These are phyloP conservation scores for Solanum megistacrolobum DNA, from an alignment of 257 asterid species.

Conservation along the genomic window DNA sequence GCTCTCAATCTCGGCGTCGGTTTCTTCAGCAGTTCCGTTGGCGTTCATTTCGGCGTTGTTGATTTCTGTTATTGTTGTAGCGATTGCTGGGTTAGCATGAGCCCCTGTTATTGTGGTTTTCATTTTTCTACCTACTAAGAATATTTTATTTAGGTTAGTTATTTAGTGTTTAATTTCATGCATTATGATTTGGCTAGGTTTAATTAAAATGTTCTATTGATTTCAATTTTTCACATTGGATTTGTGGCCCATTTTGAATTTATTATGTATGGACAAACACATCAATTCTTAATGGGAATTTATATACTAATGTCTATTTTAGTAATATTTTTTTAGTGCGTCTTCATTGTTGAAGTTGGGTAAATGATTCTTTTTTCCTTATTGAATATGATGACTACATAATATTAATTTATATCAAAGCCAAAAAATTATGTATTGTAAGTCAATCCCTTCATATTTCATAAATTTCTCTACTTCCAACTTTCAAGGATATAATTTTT, in stretches of 20 bases:
- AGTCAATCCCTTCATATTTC: background rate
- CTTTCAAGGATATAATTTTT: background rate
- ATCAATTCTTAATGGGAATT: background rate
- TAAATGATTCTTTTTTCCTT: background rate
- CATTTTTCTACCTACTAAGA: background rate
- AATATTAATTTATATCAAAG: background rate
- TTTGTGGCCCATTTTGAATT: background rate
- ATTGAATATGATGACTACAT: background rate
- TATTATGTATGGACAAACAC: background rate
- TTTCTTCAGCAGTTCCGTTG: background rate
- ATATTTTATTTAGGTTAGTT: background rate
- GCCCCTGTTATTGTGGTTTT: background rate
- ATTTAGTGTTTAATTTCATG: background rate
- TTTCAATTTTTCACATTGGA: background rate
- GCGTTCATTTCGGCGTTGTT: background rate
- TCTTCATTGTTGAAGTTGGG: background rate
- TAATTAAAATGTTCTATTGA: background rate
- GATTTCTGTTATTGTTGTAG: background rate
- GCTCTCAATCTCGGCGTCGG: slow-evolving; percentile 4
- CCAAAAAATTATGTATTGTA: background rate
- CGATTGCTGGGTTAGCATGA: background rate
- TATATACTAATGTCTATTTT: background rate
- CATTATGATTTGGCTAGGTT: background rate
- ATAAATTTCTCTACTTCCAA: background rate
- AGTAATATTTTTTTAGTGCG: background rate